Evolutionary conservation across 257 asterid species (phyloP), one percentile per base, ranked within the genome.

Genomic region (Gentiana dahurica): DNA sequence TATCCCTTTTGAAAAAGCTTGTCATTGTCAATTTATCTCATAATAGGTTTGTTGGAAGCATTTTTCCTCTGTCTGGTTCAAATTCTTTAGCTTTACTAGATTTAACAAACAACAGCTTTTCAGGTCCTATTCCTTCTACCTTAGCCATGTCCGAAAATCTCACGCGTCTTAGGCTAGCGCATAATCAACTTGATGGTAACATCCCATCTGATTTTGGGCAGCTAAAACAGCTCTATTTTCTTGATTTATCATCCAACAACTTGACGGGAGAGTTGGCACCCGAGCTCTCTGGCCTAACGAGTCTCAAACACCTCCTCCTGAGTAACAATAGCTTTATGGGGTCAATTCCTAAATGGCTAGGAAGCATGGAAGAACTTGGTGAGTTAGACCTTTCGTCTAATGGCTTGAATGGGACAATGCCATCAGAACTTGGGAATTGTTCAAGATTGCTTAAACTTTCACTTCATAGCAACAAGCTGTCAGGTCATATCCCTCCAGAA

Each of bases 311-410:
- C 69, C 75, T 90, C 38, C 82, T 90, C 8, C 84, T 90, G 1
- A 77, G 67, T 69, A 74, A 78, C 41, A 87, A 90, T 34, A 66
- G 64, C 9, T 70, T 87, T 35, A 73, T 77, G 0, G 91, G 98
- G 2, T 36, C 12, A 2, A 68, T 90, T 4, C 96, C 98, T 10
- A 47, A 53, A 44, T 87, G 95, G 95, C 57, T 90, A n/a, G 96
- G 98, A 8, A 76, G 65, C 44, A 63, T 79, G 47, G 66, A 78
- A 34, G 78, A 77, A 36, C 75, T 90, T 11, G 98, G 98, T 6
- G 98, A 87, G 55, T 71, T 90, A 15, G 95, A 90, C 53, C 74
- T 90, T 66, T 90, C 95, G 9, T 84, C 67, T 39, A 90, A 90
- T 46, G 66, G 34, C 32, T 84, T 84, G 76, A 77, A 56, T 62